Evolutionary conservation across 805 yeast genomes (phyloP).

Genomic region (Pichia occidentalis): DNA sequence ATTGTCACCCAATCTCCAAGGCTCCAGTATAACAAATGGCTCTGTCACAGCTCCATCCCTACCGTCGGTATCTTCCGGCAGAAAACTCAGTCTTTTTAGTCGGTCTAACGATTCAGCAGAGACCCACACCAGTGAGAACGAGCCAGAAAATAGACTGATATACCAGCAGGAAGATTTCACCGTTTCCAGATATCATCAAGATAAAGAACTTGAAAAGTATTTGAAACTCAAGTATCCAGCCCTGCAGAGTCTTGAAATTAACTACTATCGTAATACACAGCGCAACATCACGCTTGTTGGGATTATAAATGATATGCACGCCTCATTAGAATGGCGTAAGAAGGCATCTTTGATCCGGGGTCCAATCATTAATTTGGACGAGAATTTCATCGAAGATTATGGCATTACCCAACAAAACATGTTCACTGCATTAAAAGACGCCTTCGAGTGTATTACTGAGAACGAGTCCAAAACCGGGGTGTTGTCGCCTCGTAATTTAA

Average conservation of each 20-base stretch:
- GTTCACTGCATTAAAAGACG: slow-evolving; percentile 69
- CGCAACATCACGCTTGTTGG: slow-evolving; percentile 42
- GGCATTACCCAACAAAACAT: slow-evolving; percentile 40
- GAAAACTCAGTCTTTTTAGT: too few relatives aligned
- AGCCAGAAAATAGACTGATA: background rate
- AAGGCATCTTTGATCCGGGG: slow-evolving; percentile 72
- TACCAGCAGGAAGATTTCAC: slow-evolving; percentile 6
- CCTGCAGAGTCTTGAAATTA: slow-evolving; percentile 31
- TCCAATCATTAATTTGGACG: slow-evolving; percentile 79
- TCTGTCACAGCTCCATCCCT: too few relatives aligned
- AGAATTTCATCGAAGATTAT: slow-evolving; percentile 48
- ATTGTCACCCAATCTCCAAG: too few relatives aligned
- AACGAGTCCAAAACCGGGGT: slow-evolving; percentile 66
- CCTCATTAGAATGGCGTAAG: slow-evolving; percentile 66
- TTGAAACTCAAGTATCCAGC: slow-evolving; percentile 26
- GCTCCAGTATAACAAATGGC: too few relatives aligned
- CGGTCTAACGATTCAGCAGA: too few relatives aligned
- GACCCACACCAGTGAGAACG: slow-evolving; percentile 5
- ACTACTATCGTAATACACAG: slow-evolving; percentile 36
- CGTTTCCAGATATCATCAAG: slow-evolving; percentile 13
- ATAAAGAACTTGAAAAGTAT: slow-evolving; percentile 18
- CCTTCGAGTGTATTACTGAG: slow-evolving; percentile 79
- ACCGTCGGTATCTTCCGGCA: too few relatives aligned
- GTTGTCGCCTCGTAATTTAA: slow-evolving; percentile 71
- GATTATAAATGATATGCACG: slow-evolving; percentile 33